Evolutionary conservation across 2,329 filamentous ascomycete species (phyloP), one percentile per base, ranked within the genome.

Genomic region (Botrytis cinerea): DNA sequence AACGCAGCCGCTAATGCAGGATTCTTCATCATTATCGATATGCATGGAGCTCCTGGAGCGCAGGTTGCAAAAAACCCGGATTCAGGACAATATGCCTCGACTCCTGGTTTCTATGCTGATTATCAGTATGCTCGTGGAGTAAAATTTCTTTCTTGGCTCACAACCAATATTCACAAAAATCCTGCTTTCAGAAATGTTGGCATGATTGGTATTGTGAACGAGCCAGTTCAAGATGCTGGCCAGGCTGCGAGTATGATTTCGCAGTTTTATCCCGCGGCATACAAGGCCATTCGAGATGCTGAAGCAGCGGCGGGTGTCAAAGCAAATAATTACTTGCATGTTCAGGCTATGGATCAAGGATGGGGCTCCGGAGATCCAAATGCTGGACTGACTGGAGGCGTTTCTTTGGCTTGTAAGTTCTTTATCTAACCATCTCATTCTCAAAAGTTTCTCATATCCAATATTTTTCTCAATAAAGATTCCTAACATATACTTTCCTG

Each of bases 181-280:
- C 59, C 18, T n/a, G 85, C 83, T 74, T 88, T 86, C 78, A 81
- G 84, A 71, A 88, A 86, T 62, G 88, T 90, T 40, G 88, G 88
- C 73, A 89, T 88, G 85, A 79, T 90, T 54, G 84, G 87, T 78
- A 80, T 90, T 20, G 82, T 90, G 71, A 90, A 90, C 77, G 88
- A 90, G 78, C 88, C 88, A 5, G 79, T 85, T 20, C 71, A 63
- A 25, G 28, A 54, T 61, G 38, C 57, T 18, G 76, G 80, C 18
- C 77, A 76, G 9, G 80, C 80, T 2, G 79, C 80, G 6, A 79
- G 79, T 1, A 81, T 87, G 79, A 78, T 82, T 16, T 79, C 80
- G 25, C 80, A 77, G 16, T 89, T 83, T 80, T 89, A 89, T 77
- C 84, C 84, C 6, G 82, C 82, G 20, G 87, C 86, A 4, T 83